Evolutionary conservation across 108 stramenopile genomes (phyloP).

Genomic region (Discostella pseudostelligera): DNA sequence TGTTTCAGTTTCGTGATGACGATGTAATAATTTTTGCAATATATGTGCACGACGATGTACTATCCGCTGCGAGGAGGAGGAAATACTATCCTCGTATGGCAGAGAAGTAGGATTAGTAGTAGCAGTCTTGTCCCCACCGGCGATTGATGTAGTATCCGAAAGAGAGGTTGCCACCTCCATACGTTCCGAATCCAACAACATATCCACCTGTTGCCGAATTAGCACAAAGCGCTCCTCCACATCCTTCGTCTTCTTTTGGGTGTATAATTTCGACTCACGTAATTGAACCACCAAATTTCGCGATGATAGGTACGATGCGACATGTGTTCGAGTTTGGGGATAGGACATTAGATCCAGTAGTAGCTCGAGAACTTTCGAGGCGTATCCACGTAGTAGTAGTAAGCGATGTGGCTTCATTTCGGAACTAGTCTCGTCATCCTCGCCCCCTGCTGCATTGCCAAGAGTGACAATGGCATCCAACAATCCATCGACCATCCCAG

Average conservation of each 20-base stretch:
- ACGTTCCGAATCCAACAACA: constrained; percentile 35
- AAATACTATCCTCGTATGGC: constrained; percentile 11
- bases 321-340: constrained; percentile 36
- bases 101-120: neutral
- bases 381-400: constrained; percentile 5
- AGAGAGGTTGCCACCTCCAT: constrained; percentile 20
- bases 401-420: neutral
- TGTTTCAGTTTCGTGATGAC: constrained; percentile 44
- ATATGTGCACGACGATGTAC: constrained; percentile 42
- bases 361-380: constrained; percentile 38
- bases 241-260: too few species aligned
- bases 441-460: neutral
- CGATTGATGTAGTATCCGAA: neutral
- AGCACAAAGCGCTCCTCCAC: constrained; percentile 8
- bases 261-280: constrained; percentile 22
- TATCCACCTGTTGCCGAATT: constrained; percentile 38
- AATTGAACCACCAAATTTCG: constrained; percentile 30
- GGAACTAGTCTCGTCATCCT: neutral
- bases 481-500: constrained; percentile 20
- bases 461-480: constrained; percentile 14
- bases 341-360: constrained; percentile 40
- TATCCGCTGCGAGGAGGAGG: neutral
- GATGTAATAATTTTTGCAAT: constrained; percentile 65
- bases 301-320: constrained; percentile 32
- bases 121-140: neutral